Evolutionary conservation across 331 rosid genomes (phyloP).

Genomic region (Erythrophleum ivorense): DNA sequence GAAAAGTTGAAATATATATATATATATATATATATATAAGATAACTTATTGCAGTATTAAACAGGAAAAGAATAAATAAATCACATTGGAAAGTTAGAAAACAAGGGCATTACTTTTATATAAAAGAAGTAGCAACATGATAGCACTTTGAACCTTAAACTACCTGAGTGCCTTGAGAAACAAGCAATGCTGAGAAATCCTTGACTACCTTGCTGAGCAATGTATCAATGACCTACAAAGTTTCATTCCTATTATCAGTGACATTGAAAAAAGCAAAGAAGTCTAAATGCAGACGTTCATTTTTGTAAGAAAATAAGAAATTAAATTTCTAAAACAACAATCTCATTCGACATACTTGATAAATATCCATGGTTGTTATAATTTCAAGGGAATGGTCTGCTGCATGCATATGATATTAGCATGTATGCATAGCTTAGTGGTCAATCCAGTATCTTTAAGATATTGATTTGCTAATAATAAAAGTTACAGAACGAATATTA

Average conservation of each 20-base stretch:
- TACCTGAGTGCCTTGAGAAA: constrained; percentile 97
- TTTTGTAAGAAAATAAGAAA: not conserved
- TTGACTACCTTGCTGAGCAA: constrained; percentile 87
- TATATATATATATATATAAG: not conserved
- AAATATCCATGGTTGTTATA: constrained; percentile 12
- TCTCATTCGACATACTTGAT: constrained; percentile 4
- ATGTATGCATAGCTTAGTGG: constrained; percentile 13
- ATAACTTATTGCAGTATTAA: not conserved
- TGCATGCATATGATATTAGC: not conserved
- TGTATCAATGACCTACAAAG: constrained; percentile 77
- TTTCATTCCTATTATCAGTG: constrained; percentile 38
- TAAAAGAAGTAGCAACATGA: constrained; percentile 19
- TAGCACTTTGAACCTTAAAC: not conserved
- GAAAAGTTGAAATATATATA: constrained; percentile 19
- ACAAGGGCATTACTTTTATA: not conserved
- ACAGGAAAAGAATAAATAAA: constrained; percentile 6
- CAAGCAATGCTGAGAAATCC: constrained; percentile 88
- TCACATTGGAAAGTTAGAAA: not conserved
- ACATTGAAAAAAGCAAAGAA: constrained; percentile 32
- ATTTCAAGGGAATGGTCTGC: constrained; percentile 7
- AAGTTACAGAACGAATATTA: constrained; percentile 3
- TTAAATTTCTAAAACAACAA: not conserved
- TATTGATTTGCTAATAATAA: constrained; percentile 12
- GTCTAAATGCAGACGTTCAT: not conserved
- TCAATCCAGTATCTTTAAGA: not conserved